Evolutionary conservation across 352 stramenopile species (phyloP).

Genomic region (Phytophthora brassicae): DNA sequence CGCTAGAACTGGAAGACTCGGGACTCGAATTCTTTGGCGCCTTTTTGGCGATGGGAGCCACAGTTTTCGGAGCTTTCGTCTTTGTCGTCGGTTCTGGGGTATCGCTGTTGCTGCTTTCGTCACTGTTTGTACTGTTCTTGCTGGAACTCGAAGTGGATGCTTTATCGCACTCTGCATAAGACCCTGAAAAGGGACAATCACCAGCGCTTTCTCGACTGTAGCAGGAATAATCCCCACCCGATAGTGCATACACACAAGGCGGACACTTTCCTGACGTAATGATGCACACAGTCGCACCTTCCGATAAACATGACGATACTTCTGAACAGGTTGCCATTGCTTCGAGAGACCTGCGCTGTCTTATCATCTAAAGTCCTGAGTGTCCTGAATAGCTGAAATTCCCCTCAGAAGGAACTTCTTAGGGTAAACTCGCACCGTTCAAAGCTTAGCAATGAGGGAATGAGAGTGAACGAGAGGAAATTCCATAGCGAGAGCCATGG

Average conservation of each 20-base stretch:
- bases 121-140: constrained; percentile 4
- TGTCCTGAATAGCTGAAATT: neutral
- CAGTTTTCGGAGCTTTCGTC: constrained; percentile 18
- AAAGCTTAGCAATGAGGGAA: constrained; percentile 24
- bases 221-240: constrained; percentile 64
- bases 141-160: neutral
- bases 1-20: constrained; percentile 1
- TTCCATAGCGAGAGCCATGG: constrained; percentile 1
- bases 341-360: constrained; percentile 24
- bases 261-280: constrained; percentile 46
- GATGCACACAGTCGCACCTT: constrained; percentile 58
- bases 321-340: constrained; percentile 37
- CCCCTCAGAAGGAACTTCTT: neutral
- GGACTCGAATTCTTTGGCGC: neutral
- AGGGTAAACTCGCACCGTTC: constrained; percentile 11
- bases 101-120: neutral
- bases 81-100: constrained; percentile 6
- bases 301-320: constrained; percentile 48
- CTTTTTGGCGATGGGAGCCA: neutral
- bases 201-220: constrained; percentile 41
- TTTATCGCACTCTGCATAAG: constrained; percentile 32
- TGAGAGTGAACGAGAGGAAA: constrained; percentile 26
- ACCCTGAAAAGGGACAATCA: constrained; percentile 26
- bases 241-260: constrained; percentile 67
- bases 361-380: constrained; percentile 10